Percentiles rank a stretch among this genome's conserved stretches.
These are phyloP conservation scores for Nematodospora valgi DNA, from an alignment of 805 yeast species.

Conservation along the genomic window DNA sequence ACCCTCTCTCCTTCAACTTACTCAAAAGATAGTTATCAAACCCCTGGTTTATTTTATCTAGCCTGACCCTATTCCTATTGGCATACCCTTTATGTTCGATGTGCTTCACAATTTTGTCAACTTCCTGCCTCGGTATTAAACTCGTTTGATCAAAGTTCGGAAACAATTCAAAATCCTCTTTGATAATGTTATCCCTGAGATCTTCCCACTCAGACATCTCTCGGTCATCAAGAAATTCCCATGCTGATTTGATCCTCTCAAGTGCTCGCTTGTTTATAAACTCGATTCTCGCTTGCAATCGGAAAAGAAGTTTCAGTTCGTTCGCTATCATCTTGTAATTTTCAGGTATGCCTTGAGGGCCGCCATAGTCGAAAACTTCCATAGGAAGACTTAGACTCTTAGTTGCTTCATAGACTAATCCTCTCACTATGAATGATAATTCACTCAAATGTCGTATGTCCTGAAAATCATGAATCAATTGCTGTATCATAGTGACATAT, in stretches of 20 bases:
- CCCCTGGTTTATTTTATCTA: conserved; percentile 11
- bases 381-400: conserved; percentile 12
- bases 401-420: conserved; percentile 15
- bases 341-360: conserved; percentile 11
- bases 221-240: conserved; percentile 4
- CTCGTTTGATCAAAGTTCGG: not conserved
- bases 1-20: conserved; percentile 15
- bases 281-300: conserved; percentile 15
- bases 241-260: conserved; percentile 3
- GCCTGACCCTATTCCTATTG: conserved; percentile 10
- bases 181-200: conserved; percentile 7
- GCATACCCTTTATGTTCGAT: conserved; percentile 2
- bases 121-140: not conserved
- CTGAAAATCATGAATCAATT: conserved; percentile 2
- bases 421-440: conserved; percentile 10
- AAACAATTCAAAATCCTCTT: not conserved
- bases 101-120: conserved; percentile 2
- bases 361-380: conserved; percentile 11
- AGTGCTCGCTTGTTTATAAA: conserved; percentile 6
- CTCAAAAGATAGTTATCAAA: conserved; percentile 11
- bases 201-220: conserved; percentile 11
- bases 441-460: conserved; percentile 1
- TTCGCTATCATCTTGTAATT: conserved; percentile 15
- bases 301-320: conserved; percentile 9
- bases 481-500: conserved; percentile 1